Conservation (phyloP, 345 rosid species). For the Gossypium sturtianum region DNA sequence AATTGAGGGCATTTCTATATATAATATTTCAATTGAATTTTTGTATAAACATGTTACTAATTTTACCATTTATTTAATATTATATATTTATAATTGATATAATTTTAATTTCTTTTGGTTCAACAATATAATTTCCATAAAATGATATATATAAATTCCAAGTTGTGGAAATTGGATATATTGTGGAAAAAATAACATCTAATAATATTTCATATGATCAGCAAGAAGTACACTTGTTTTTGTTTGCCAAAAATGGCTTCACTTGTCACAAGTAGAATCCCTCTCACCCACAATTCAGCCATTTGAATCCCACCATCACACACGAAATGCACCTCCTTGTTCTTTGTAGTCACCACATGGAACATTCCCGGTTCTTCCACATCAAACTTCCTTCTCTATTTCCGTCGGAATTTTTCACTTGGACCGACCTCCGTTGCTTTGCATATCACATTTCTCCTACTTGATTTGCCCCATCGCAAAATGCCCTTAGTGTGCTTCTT, state of each 20-base stretch:
- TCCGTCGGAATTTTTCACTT: constrained; percentile 36
- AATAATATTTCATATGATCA: too few species aligned
- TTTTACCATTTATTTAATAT: too few species aligned
- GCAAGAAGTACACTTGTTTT: neutral
- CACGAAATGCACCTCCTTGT: constrained; percentile 56
- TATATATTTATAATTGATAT: too few species aligned
- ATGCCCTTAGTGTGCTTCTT: constrained; percentile 51
- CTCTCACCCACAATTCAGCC: constrained; percentile 30
- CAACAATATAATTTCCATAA: too few species aligned
- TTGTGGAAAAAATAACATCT: too few species aligned
- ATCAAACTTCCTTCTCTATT: constrained; percentile 38
- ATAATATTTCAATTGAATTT: too few species aligned
- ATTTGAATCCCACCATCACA: constrained; percentile 49
- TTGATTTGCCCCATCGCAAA: constrained; percentile 51
- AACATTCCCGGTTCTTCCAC: constrained; percentile 40
- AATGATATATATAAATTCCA: too few species aligned
- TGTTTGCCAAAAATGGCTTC: neutral
- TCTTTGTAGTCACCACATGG: constrained; percentile 49
- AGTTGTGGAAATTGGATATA: too few species aligned
- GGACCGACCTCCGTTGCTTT: constrained; percentile 43
- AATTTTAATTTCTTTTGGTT: too few species aligned
- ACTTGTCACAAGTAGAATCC: neutral
- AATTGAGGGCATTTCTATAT: too few species aligned
- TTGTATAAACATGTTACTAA: too few species aligned
- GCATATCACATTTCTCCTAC: constrained; percentile 51